Base-by-base conservation (phyloP, 305 asterid genomes). In the Rubia peregrina region DNA sequence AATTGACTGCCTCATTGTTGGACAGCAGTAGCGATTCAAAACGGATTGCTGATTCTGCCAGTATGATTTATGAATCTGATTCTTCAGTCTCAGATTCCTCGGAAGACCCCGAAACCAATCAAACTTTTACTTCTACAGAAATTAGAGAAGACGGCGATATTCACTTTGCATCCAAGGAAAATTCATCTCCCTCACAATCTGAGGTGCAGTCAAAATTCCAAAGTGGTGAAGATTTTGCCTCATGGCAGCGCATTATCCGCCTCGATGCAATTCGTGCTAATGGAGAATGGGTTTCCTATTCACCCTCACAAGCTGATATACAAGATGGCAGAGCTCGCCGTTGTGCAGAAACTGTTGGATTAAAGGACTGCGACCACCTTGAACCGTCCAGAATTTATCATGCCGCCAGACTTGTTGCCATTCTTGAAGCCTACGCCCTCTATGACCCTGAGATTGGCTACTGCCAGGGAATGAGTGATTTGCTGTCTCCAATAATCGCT, bases 161-260 rank as follows among this genome's bases (percentile, higher is more conserved):
- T 40, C 69, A 75, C n/a, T 86, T 75, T 77, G 70, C 72, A 22
- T 38, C 79, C 68, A 77, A 74, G 42, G 67, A 78, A 12, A 30
- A 72, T 17, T 51, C 57, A 51, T 51, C 57, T 51, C 76, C 83
- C 70, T 14, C 41, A 57, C 65, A 78, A 66, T 71, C 82, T 43
- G 91, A 77, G 76, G 56, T 74, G 46, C 74, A 55, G 69, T 67
- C 80, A 9, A 60, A 67, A 30, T 72, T 82, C 71, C 77, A 77
- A 61, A 80, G 78, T 16, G 68, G 78, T 14, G 96, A 90, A 82
- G 87, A 92, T 80, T 92, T 88, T 43, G 72, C 85, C 57, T 80
- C 91, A 16, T 92, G 96, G 98, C 96, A 87, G 80, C 79, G 91
- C 67, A 92, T 92, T 75, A 92, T 92, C 24, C 92, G 98, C 76